Evolutionary conservation across 2,329 filamentous ascomycete species (phyloP), one percentile per base, ranked within the genome.

Genomic region (Trichophyton verrucosum): DNA sequence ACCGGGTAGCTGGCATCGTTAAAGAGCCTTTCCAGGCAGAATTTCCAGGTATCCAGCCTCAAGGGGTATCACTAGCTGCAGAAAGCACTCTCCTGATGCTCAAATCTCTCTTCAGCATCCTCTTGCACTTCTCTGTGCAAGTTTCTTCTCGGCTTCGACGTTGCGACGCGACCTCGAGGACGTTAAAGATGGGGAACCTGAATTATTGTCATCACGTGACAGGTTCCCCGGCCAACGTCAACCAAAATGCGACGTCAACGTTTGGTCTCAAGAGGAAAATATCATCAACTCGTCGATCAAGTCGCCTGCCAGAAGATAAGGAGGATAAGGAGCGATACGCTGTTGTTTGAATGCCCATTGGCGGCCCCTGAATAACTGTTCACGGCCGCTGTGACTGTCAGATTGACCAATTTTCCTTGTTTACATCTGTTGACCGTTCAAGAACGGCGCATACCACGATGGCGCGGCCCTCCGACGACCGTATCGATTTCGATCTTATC

Each of bases 401-500:
- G 27, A 44, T 36, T 38, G 20, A 38, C 33, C 13, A 9, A 9
- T 38, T 38, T 9, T 38, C 40, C n/a, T n/a, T 44, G 6, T 44
- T 17, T 44, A 44, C 40, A 8, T 15, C 15, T n/a, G 40, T n/a
- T 30, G 27, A 11, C 38, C 7, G 5, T 13, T 30, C 36, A 20
- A 44, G 17, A 11, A 15, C 38, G 6, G 36, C 44, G 20, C 17
- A 24, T 66, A 30, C 27, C 67, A 69, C 66, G 36, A 76, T 77
- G 75, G 70, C 74, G 67, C 51, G 51, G 20, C 69, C 66, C 62
- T 67, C 72, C 49, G 72, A 75, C 46, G 76, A 78, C 64, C 69
- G 76, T 57, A 74, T 79, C 65, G 72, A 79, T 76, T 97, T 99
- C 77, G 88, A 95, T 68, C 83, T 96, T 65, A 96, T 99, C 75